phyloP scores from a whole-genome alignment of 345 rosid species.

The Syzygium jambos region DNA sequence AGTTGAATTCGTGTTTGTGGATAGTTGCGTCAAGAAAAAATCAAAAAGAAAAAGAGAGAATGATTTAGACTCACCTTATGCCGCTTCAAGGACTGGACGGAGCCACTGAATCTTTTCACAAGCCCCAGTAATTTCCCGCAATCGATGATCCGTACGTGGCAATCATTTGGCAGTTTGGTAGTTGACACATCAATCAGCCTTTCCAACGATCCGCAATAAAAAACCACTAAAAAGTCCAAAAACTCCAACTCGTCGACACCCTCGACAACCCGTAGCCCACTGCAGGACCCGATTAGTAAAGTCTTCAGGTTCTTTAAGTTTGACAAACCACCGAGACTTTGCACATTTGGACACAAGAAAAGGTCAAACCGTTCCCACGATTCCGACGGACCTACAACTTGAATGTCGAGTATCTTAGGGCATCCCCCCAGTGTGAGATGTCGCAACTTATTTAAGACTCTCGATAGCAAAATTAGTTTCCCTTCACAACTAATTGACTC shows the following conservation, averaged over 20 bases:
- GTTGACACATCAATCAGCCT: background rate
- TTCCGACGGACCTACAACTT: background rate
- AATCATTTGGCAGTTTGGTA: background rate
- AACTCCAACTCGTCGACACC: background rate
- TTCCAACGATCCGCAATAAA: background rate
- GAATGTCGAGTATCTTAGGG: background rate
- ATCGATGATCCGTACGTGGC: fast-evolving
- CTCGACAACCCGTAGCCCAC: background rate
- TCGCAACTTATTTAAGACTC: too few species aligned
- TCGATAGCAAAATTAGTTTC: too few species aligned
- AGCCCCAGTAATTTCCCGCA: background rate
- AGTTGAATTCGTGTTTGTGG: background rate
- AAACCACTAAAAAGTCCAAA: fast-evolving
- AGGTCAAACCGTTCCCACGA: fast-evolving
- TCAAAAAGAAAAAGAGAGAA: too few species aligned
- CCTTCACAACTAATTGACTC: too few species aligned
- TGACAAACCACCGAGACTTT: background rate
- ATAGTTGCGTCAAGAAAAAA: background rate
- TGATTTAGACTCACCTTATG: too few species aligned
- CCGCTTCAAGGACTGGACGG: background rate
- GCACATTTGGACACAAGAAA: fast-evolving
- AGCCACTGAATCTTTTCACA: fast-evolving
- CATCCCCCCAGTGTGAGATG: too few species aligned
- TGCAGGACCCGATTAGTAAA: fast-evolving
- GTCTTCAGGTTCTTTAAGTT: background rate